A percentile compares a stretch with the other conserved stretches of the same genome.
Evolutionary conservation across 2,329 filamentous ascomycete genomes (phyloP).

Genomic region (Talaromyces islandicus): DNA sequence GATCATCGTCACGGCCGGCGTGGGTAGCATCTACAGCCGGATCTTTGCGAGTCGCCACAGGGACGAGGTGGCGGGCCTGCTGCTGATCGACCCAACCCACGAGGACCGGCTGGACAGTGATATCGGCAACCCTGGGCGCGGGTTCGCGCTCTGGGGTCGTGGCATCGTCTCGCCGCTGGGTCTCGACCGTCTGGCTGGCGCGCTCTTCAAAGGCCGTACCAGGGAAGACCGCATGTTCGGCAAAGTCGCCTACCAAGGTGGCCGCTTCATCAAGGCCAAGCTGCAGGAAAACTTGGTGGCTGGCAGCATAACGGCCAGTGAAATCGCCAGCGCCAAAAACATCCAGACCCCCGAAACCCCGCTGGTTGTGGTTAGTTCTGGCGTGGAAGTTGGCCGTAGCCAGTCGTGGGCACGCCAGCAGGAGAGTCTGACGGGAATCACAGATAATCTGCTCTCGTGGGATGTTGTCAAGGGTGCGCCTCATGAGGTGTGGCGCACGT

Average conservation of each 20-base stretch:
- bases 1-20: slow-evolving; percentile 78
- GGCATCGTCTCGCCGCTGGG: slow-evolving; percentile 85
- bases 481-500: slow-evolving; percentile 76
- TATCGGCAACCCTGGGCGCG: slow-evolving; percentile 61
- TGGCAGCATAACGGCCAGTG: slow-evolving; percentile 73
- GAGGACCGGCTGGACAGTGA: slow-evolving; percentile 66
- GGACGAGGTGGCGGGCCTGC: slow-evolving; percentile 65
- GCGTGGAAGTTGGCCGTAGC: slow-evolving; percentile 60
- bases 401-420: slow-evolving; percentile 77
- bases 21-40: slow-evolving; percentile 82
- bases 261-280: slow-evolving; percentile 82
- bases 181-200: slow-evolving; percentile 70
- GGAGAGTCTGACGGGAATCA: slow-evolving; percentile 73
- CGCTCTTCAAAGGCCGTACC: slow-evolving; percentile 73
- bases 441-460: slow-evolving; percentile 73
- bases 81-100: slow-evolving; percentile 83
- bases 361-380: slow-evolving; percentile 76
- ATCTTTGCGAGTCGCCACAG: slow-evolving; percentile 85
- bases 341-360: slow-evolving; percentile 66
- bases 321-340: slow-evolving; percentile 69
- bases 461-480: slow-evolving; percentile 80
- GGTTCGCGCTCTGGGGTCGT: slow-evolving; percentile 80
- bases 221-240: slow-evolving; percentile 83
- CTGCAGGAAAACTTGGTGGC: slow-evolving; percentile 91
- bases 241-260: slow-evolving; percentile 67